Conservation (phyloP, 2,329 filamentous ascomycete genomes). For the Fusarium sp. region DNA sequence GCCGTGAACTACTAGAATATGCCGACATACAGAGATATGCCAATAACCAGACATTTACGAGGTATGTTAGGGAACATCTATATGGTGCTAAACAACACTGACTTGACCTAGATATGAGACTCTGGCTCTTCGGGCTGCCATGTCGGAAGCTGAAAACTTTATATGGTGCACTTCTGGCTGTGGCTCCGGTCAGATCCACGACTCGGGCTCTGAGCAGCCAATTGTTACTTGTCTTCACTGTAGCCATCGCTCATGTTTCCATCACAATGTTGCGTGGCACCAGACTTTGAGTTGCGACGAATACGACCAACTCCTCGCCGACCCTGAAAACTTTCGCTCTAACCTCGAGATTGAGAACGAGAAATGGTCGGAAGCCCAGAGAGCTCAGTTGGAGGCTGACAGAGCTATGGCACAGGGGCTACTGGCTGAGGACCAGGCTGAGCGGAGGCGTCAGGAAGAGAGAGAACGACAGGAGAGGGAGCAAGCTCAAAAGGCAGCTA, state of each 20-base stretch:
- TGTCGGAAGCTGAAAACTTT: slow-evolving; percentile 59
- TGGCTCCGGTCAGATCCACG: slow-evolving; percentile 64
- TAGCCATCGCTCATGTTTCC: slow-evolving; percentile 55
- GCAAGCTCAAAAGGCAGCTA: slow-evolving; percentile 42
- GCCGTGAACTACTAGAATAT: slow-evolving; percentile 55
- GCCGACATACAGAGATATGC: slow-evolving; percentile 60
- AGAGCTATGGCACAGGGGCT: slow-evolving; percentile 49
- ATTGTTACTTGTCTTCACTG: slow-evolving; percentile 57
- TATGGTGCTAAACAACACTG: background rate
- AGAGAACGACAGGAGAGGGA: slow-evolving; percentile 37
- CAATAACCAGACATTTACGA: slow-evolving; percentile 55
- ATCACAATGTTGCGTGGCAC: slow-evolving; percentile 57
- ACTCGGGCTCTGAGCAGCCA: slow-evolving; percentile 51
- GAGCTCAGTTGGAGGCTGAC: slow-evolving; percentile 61
- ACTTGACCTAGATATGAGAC: slow-evolving; percentile 53
- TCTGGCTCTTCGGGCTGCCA: slow-evolving; percentile 55
- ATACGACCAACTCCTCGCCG: slow-evolving; percentile 53
- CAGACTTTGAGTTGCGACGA: slow-evolving; percentile 55
- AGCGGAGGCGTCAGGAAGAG: slow-evolving; percentile 38
- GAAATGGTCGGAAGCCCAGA: slow-evolving; percentile 53
- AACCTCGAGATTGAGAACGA: slow-evolving; percentile 51
- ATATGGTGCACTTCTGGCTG: slow-evolving; percentile 66
- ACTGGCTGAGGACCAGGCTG: slow-evolving; percentile 46
- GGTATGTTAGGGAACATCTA: slow-evolving; percentile 44
- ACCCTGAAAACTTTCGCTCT: slow-evolving; percentile 54